A percentile compares a stretch with the other conserved stretches of the same genome.
These are phyloP conservation scores for Exophiala xenobiotica DNA, from an alignment of 2,329 filamentous ascomycete genomes.

Conservation along the genomic window DNA sequence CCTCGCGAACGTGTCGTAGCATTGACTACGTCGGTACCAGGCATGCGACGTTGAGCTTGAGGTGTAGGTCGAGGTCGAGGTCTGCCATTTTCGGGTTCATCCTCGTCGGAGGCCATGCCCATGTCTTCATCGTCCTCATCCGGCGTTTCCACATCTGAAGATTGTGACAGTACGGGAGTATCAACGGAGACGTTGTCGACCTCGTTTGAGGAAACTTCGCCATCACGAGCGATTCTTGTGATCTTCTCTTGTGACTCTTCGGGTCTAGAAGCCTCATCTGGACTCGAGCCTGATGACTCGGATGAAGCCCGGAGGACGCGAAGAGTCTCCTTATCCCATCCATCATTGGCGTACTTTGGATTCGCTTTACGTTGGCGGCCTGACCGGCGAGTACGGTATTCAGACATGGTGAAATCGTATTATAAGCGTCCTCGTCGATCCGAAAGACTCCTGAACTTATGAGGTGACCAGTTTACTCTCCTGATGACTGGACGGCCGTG, in stretches of 20 bases:
- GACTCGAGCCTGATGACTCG: constrained; percentile 23
- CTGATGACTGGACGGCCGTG: too few species aligned
- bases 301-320: constrained; percentile 24
- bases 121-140: constrained; percentile 12
- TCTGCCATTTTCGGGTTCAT: not conserved
- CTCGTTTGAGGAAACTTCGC: constrained; percentile 1
- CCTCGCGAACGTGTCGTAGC: constrained; percentile 40
- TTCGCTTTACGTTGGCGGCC: constrained; percentile 27
- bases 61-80: not conserved
- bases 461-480: too few species aligned
- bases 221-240: not conserved
- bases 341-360: constrained; percentile 26
- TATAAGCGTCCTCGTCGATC: too few species aligned
- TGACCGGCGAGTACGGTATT: constrained; percentile 25
- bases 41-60: not conserved
- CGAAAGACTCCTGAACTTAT: too few species aligned
- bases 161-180: constrained; percentile 2
- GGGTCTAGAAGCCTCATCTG: constrained; percentile 4
- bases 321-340: constrained; percentile 27
- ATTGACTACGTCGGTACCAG: not conserved
- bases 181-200: constrained; percentile 8
- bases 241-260: not conserved
- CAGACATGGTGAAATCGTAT: constrained; percentile 16
- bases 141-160: constrained; percentile 12
- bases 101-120: constrained; percentile 6